Conservation (phyloP, 352 stramenopile genomes). For the Phytophthora litchii region DNA sequence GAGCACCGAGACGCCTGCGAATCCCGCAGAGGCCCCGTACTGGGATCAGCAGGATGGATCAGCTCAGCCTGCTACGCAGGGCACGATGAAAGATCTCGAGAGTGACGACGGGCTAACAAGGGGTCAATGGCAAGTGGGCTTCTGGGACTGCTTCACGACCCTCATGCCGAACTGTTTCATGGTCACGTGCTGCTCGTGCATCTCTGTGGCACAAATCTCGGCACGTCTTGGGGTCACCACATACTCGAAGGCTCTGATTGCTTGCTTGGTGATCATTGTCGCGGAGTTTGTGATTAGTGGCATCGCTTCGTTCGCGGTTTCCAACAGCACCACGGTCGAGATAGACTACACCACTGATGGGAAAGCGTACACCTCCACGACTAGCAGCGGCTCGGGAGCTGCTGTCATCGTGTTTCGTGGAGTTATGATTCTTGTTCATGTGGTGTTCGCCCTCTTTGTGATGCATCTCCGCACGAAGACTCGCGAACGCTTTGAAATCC, state of each 20-base stretch:
- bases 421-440: conserved; percentile 19
- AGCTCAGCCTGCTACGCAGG: conserved; percentile 1
- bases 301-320: conserved; percentile 11
- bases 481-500: conserved; percentile 48
- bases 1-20: conserved; percentile 24
- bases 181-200: conserved; percentile 48
- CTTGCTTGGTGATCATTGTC: conserved; percentile 30
- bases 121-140: conserved; percentile 30
- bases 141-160: conserved; percentile 51
- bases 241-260: conserved; percentile 35
- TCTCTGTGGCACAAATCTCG: conserved; percentile 51
- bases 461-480: conserved; percentile 38
- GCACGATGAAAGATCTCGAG: conserved; percentile 20
- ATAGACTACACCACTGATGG: conserved; percentile 16
- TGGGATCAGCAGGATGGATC: conserved; percentile 13
- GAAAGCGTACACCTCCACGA: conserved; percentile 21
- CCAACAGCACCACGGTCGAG: conserved; percentile 26
- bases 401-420: conserved; percentile 22
- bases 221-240: conserved; percentile 42
- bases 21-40: conserved; percentile 23
- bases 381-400: conserved; percentile 11
- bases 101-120: conserved; percentile 23
- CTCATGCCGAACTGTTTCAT: conserved; percentile 57
- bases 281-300: conserved; percentile 22
- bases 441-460: conserved; percentile 27